phyloP scores from a whole-genome alignment of 2,329 filamentous ascomycete species.

The Phyllosticta ampelicida region DNA sequence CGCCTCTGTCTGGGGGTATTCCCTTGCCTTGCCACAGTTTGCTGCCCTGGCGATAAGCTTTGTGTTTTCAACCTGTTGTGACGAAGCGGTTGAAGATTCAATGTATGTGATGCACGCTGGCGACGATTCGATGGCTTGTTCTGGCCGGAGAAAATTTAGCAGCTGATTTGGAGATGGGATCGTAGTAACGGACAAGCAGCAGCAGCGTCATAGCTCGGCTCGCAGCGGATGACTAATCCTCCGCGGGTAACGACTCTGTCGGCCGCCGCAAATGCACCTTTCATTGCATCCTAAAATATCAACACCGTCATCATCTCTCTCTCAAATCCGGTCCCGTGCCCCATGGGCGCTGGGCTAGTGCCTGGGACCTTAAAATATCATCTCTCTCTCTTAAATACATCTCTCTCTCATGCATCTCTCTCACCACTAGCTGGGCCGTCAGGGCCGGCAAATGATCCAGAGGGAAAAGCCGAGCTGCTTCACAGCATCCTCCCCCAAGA shows the following conservation, averaged over 20 bases:
- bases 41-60: slow-evolving; percentile 24
- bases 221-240: not conserved
- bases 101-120: not conserved
- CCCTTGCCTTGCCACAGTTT: slow-evolving; percentile 21
- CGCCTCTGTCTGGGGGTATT: slow-evolving; percentile 18
- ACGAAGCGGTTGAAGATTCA: slow-evolving; percentile 10
- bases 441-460: no score
- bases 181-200: not conserved
- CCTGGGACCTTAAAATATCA: no score
- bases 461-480: no score
- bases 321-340: no score
- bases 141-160: not conserved
- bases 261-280: no score
- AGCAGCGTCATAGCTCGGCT: not conserved
- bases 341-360: no score
- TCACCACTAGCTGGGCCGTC: no score
- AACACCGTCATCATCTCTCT: no score
- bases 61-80: slow-evolving; percentile 43
- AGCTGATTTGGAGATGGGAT: not conserved
- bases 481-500: no score
- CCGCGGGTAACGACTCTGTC: not conserved
- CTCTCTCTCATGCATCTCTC: no score
- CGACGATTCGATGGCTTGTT: not conserved
- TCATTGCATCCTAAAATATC: no score
- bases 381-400: no score